phyloP scores from a whole-genome alignment of 2,329 filamentous ascomycete genomes.

The Camptophora hylomeconis region DNA sequence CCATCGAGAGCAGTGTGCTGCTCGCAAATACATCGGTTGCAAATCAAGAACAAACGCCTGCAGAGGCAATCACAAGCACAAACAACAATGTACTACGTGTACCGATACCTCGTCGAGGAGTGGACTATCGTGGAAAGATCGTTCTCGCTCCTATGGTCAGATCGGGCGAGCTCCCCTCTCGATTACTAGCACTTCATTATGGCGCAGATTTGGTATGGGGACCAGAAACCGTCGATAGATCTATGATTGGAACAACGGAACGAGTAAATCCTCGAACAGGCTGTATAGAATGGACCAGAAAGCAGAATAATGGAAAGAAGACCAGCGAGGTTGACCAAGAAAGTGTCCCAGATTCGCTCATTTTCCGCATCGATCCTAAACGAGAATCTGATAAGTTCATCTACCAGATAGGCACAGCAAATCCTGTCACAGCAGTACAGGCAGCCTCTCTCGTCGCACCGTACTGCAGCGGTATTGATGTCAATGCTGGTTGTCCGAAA shows the following conservation, averaged over 20 bases:
- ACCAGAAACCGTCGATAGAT: constrained; percentile 84
- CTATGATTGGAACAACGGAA: constrained; percentile 76
- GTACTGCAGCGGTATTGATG: constrained; percentile 87
- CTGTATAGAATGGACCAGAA: constrained; percentile 73
- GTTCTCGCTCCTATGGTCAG: constrained; percentile 97
- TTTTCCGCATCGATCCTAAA: constrained; percentile 72
- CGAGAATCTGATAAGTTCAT: constrained; percentile 64
- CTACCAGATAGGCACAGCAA: constrained; percentile 84
- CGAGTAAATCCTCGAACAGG: constrained; percentile 61
- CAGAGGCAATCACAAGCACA: constrained; percentile 5
- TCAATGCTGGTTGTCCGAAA: constrained; percentile 97
- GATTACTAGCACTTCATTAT: constrained; percentile 80
- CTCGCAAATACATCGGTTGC: no score
- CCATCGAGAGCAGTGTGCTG: no score
- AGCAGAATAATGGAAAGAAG: constrained; percentile 44
- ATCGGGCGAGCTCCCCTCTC: constrained; percentile 86
- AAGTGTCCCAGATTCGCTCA: no score
- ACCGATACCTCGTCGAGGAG: constrained; percentile 73
- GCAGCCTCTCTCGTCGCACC: constrained; percentile 72
- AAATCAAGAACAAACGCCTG: no score
- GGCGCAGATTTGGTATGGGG: constrained; percentile 97
- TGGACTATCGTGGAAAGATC: constrained; percentile 86
- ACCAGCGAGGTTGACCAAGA: no score
- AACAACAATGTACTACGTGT: constrained; percentile 44
- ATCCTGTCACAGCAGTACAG: constrained; percentile 67